A percentile compares a stretch with the other conserved stretches of the same genome.
Conservation (phyloP, 129 eudicot genomes). For the Flaveria robusta region DNA sequence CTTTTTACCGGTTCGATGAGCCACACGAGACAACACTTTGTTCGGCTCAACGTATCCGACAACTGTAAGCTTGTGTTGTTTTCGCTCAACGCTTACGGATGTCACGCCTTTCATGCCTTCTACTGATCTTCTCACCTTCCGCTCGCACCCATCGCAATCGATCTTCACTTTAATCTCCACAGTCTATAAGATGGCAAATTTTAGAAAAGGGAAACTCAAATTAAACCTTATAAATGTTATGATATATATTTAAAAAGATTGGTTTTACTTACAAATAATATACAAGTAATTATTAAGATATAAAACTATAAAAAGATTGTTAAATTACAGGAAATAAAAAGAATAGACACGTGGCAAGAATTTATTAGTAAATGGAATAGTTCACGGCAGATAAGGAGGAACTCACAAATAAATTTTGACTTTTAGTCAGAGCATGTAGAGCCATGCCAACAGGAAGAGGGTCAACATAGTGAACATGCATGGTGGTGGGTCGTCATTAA, state of each 20-base stretch:
- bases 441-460: slow-evolving; percentile 18
- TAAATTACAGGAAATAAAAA: background rate
- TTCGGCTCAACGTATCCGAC: slow-evolving; percentile 77
- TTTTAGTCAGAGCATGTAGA: slow-evolving; percentile 19
- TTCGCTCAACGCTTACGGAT: slow-evolving; percentile 59
- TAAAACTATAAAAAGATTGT: background rate
- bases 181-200: slow-evolving; percentile 42
- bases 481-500: background rate
- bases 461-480: slow-evolving; percentile 25
- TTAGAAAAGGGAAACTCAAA: background rate
- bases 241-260: background rate
- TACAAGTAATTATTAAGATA: background rate
- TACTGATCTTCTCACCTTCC: slow-evolving; percentile 74
- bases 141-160: slow-evolving; percentile 91
- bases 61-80: slow-evolving; percentile 79
- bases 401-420: slow-evolving; percentile 1
- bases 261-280: background rate
- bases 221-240: background rate
- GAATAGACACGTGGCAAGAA: slow-evolving; percentile 17
- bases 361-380: slow-evolving; percentile 15
- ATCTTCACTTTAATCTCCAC: slow-evolving; percentile 88
- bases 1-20: slow-evolving; percentile 83
- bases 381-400: slow-evolving; percentile 30
- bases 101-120: slow-evolving; percentile 95
- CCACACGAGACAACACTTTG: slow-evolving; percentile 82